Percentiles rank a stretch among this genome's conserved stretches.
Evolutionary conservation across 495 filamentous ascomycete genomes (phyloP).

Genomic region (Neohortaea acidophila): DNA sequence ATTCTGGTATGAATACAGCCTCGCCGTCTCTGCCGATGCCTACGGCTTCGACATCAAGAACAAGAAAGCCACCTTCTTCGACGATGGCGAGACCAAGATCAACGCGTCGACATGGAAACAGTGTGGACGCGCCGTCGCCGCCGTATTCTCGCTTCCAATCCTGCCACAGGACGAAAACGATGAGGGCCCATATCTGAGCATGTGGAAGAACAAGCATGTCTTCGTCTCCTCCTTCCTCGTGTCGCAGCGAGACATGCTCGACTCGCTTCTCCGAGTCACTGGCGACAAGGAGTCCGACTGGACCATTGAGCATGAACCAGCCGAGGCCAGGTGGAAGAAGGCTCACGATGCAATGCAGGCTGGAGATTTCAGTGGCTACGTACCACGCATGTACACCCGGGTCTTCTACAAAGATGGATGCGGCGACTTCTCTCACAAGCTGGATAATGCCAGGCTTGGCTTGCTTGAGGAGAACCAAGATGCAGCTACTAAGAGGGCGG

Average conservation of each 20-base stretch:
- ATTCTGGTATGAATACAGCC: slow-evolving; percentile 42
- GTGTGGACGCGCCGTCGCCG: slow-evolving; percentile 31
- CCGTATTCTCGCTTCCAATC: slow-evolving; percentile 6
- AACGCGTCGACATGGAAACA: slow-evolving; percentile 30
- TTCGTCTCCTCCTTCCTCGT: slow-evolving; percentile 31
- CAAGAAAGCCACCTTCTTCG: slow-evolving; percentile 29
- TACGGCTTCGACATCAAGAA: slow-evolving; percentile 36
- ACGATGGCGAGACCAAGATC: slow-evolving; percentile 34
- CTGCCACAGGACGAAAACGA: slow-evolving; percentile 1
- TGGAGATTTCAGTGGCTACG: slow-evolving; percentile 35
- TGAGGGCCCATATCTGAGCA: slow-evolving; percentile 9
- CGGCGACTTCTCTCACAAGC: slow-evolving; percentile 29
- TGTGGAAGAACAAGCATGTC: slow-evolving; percentile 27
- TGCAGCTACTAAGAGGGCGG: slow-evolving; percentile 32
- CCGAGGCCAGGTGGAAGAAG: slow-evolving; percentile 30
- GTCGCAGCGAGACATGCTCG: slow-evolving; percentile 35
- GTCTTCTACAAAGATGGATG: slow-evolving; percentile 37
- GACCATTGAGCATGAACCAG: slow-evolving; percentile 30
- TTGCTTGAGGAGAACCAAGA: slow-evolving; percentile 46
- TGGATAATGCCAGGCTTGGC: slow-evolving; percentile 37
- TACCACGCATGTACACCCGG: slow-evolving; percentile 36
- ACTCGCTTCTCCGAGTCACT: slow-evolving; percentile 35
- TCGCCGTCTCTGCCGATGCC: slow-evolving; percentile 19
- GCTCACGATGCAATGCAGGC: slow-evolving; percentile 30
- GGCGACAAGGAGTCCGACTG: slow-evolving; percentile 5